Evolutionary conservation across 2,329 filamentous ascomycete genomes (phyloP).

Genomic region (Fusarium albosuccineum): DNA sequence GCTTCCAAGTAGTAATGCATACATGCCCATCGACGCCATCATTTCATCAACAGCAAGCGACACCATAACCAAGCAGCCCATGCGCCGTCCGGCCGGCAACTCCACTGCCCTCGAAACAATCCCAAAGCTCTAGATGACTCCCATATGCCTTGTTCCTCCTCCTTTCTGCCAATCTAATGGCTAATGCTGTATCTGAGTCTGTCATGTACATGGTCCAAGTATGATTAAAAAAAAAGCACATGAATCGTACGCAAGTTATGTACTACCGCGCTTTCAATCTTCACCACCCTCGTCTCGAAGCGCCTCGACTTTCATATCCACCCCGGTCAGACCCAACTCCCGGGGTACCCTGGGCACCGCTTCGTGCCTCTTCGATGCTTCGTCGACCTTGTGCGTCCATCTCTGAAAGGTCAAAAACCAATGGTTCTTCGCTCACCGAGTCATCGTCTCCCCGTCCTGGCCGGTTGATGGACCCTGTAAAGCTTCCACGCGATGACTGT

Average conservation of each 20-base stretch:
- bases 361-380: slow-evolving; percentile 68
- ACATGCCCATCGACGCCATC: slow-evolving; percentile 32
- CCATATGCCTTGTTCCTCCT: slow-evolving; percentile 7
- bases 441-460: slow-evolving; percentile 59
- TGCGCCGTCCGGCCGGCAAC: slow-evolving; percentile 35
- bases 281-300: slow-evolving; percentile 55
- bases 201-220: slow-evolving; percentile 17
- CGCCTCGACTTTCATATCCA: slow-evolving; percentile 56
- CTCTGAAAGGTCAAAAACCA: slow-evolving; percentile 81
- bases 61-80: slow-evolving; percentile 21
- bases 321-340: slow-evolving; percentile 53
- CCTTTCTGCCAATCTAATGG: slow-evolving; percentile 10
- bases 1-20: slow-evolving; percentile 12
- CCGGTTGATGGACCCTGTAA: slow-evolving; percentile 56
- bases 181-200: slow-evolving; percentile 14
- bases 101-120: slow-evolving; percentile 32
- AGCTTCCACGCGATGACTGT: slow-evolving; percentile 61
- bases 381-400: slow-evolving; percentile 71
- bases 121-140: slow-evolving; percentile 17
- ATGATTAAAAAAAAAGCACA: slow-evolving; percentile 12
- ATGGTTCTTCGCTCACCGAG: slow-evolving; percentile 74
- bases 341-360: slow-evolving; percentile 51
- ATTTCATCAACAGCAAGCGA: slow-evolving; percentile 28
- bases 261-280: slow-evolving; percentile 3
- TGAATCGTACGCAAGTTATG: slow-evolving; percentile 10